Conservation (phyloP, 2,329 filamentous ascomycete species). For the Xylaria sp. region DNA sequence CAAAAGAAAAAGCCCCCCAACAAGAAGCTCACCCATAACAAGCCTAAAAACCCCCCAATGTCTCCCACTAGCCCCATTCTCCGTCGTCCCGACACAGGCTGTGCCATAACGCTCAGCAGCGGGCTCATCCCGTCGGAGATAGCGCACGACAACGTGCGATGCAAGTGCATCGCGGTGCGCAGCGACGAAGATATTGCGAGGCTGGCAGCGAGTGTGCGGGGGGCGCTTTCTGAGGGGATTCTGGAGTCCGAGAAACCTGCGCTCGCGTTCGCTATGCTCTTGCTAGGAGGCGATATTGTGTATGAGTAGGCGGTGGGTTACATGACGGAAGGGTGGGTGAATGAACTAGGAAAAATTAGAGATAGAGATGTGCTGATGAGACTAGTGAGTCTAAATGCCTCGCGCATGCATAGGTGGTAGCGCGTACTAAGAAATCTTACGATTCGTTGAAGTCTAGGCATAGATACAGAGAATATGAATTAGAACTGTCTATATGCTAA, state of each 20-base stretch:
- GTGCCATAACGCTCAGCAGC: constrained; percentile 17
- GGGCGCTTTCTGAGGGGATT: constrained; percentile 23
- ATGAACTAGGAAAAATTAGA: not conserved
- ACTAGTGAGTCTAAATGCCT: too few relatives aligned
- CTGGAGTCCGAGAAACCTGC: constrained; percentile 31
- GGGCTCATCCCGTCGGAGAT: constrained; percentile 14
- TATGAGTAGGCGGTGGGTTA: not conserved
- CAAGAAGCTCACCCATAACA: not conserved
- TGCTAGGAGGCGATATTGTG: constrained; percentile 28
- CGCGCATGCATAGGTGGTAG: too few relatives aligned
- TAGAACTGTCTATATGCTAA: too few relatives aligned
- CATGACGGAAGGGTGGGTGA: not conserved
- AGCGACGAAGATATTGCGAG: constrained; percentile 14
- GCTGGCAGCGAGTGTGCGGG: constrained; percentile 4
- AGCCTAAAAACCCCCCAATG: not conserved
- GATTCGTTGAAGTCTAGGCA: too few relatives aligned
- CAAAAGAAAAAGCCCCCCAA: not conserved
- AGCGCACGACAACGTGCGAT: constrained; percentile 14
- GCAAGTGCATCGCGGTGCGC: constrained; percentile 25
- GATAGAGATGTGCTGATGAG: too few relatives aligned
- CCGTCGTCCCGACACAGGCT: constrained; percentile 29
- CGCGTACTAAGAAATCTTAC: too few relatives aligned
- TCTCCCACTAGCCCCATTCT: constrained; percentile 9
- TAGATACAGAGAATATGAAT: too few relatives aligned
- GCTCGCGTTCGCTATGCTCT: constrained; percentile 27